These are phyloP conservation scores for Xylaria sp. DNA, from an alignment of 2,329 filamentous ascomycete species.

Conservation along the genomic window DNA sequence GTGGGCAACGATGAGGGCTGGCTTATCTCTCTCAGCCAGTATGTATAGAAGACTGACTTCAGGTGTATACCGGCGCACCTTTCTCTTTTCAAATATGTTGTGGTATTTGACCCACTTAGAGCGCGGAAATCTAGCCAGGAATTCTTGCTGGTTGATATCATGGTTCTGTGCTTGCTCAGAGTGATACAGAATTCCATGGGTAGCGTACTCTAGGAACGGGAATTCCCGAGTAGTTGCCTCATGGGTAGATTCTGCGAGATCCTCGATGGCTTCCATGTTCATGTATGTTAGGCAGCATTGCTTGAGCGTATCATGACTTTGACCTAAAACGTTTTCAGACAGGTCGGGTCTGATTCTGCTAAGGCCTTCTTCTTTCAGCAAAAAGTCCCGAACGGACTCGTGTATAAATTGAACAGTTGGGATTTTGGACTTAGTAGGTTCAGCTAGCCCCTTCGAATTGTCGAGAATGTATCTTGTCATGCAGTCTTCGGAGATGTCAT, in stretches of 20 bases:
- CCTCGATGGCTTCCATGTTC: not conserved
- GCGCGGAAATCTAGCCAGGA: slow-evolving; percentile 14
- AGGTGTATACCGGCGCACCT: slow-evolving; percentile 5
- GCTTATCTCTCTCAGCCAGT: slow-evolving; percentile 13
- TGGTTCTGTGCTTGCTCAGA: slow-evolving; percentile 28
- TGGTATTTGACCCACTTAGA: slow-evolving; percentile 13
- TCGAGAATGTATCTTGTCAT: slow-evolving; percentile 53
- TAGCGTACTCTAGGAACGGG: slow-evolving; percentile 39
- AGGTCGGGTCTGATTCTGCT: slow-evolving; percentile 48
- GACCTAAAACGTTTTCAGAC: slow-evolving; percentile 54
- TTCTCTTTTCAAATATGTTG: not conserved
- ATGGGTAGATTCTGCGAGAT: not conserved
- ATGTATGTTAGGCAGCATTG: slow-evolving; percentile 27
- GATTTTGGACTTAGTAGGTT: slow-evolving; percentile 51
- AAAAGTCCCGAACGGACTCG: slow-evolving; percentile 62
- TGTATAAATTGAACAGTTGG: slow-evolving; percentile 64
- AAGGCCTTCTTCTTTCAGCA: slow-evolving; percentile 52
- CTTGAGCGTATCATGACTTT: slow-evolving; percentile 53
- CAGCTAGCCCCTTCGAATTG: slow-evolving; percentile 63
- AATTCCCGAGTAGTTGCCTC: not conserved
- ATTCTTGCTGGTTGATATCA: not conserved
- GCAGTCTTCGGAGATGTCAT: not conserved
- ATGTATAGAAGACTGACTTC: slow-evolving; percentile 29
- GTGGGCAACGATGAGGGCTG: slow-evolving; percentile 9
- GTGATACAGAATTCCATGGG: slow-evolving; percentile 32